Percentiles rank a stretch among this genome's conserved stretches.
These are phyloP conservation scores for Neostapfia colusana DNA, from an alignment of 176 grass and related monocot genomes.

Conservation along the genomic window DNA sequence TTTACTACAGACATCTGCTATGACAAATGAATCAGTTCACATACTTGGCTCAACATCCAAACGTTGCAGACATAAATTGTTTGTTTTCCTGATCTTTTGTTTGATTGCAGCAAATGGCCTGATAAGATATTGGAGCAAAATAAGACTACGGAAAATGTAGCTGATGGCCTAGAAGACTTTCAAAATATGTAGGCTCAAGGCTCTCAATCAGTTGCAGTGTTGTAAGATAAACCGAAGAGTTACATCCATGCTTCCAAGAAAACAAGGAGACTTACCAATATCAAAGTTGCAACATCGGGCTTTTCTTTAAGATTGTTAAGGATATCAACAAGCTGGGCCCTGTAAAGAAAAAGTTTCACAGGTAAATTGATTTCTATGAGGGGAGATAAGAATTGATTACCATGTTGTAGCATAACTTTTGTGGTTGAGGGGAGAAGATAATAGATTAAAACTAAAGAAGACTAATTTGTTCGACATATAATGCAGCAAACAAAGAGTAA, in stretches of 20 bases:
- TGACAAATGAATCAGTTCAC: constrained; percentile 21
- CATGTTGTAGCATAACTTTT: constrained; percentile 1
- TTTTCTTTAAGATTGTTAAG: constrained; percentile 95
- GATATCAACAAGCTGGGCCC: constrained; percentile 93
- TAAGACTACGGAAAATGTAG: not conserved
- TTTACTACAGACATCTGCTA: constrained; percentile 18
- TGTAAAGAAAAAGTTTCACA: constrained; percentile 47
- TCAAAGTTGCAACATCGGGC: constrained; percentile 93
- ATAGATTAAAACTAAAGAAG: not conserved
- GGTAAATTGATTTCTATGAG: not conserved
- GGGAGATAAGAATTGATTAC: constrained; percentile 18
- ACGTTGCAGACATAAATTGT: constrained; percentile 1
- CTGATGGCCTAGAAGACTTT: not conserved
- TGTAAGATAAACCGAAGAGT: constrained; percentile 30
- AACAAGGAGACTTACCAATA: constrained; percentile 65
- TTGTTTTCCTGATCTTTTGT: constrained; percentile 6
- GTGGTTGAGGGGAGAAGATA: not conserved
- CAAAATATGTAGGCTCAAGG: not conserved
- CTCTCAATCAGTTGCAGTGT: constrained; percentile 10
- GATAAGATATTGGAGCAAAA: not conserved
- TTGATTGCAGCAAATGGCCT: constrained; percentile 3
- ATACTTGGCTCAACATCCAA: not conserved
- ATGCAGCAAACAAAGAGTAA: constrained; percentile 27
- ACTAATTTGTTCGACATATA: not conserved
- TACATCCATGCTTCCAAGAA: constrained; percentile 24